Evolutionary conservation across 257 asterid species (phyloP).

Genomic region (Ilex aquifolium): DNA sequence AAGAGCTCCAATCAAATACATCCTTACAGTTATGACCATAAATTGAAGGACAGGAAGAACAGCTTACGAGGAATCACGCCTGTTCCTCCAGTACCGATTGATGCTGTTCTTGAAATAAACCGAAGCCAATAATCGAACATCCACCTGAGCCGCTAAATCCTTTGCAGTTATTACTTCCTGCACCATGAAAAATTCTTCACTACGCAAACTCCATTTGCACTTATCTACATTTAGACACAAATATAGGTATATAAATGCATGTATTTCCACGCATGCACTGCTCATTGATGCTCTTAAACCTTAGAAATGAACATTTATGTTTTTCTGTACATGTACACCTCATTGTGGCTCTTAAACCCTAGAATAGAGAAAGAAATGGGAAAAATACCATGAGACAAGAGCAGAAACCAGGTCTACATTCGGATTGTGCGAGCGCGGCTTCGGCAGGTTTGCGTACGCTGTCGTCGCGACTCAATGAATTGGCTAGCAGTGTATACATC

Average conservation of each 20-base stretch:
- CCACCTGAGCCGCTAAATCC: constrained; percentile 61
- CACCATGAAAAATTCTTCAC: background rate
- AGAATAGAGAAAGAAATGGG: background rate
- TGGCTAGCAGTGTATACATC: constrained; percentile 65
- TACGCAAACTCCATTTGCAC: background rate
- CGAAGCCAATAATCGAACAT: constrained; percentile 87
- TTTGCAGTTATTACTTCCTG: constrained; percentile 85
- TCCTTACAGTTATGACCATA: background rate
- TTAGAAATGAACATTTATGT: no score
- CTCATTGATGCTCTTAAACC: no score
- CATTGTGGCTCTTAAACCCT: no score
- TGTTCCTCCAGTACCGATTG: constrained; percentile 80
- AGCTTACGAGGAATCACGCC: constrained; percentile 76
- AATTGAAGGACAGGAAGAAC: background rate
- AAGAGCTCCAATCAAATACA: background rate
- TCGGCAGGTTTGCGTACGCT: constrained; percentile 88
- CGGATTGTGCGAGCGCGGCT: constrained; percentile 72
- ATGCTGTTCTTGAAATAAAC: constrained; percentile 84
- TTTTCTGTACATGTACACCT: no score
- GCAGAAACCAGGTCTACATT: constrained; percentile 89
- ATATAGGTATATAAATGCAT: no score
- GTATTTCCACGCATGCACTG: no score
- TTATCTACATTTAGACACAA: background rate
- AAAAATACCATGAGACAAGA: constrained; percentile 79
- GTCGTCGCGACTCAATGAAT: constrained; percentile 73